Evolutionary conservation across 331 rosid species (phyloP), one percentile per base, ranked within the genome.

Genomic region (Stylosanthes scabra): DNA sequence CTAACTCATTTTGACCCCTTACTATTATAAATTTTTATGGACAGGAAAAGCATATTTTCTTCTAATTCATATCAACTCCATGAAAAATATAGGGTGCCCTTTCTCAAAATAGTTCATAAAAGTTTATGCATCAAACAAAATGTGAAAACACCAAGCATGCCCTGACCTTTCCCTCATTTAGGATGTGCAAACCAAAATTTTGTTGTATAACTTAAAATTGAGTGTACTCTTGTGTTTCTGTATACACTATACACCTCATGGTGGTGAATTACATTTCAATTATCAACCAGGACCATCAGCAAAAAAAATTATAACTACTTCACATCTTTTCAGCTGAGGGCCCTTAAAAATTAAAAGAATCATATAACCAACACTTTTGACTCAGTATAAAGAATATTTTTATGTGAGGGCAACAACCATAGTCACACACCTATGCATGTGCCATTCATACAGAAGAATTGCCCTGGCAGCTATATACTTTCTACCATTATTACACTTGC

Each of bases 281-380:
- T 8, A 75, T 65, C 25, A 13, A 71, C 56, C 31, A 81, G 84
- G 84, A 81, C 78, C 69, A 64, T 72, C 67, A 65, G 81, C 83
- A 70, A 85, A 50, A 86, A 34, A 49, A 79, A 71, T 46, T 66
- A 67, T 71, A 79, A 44, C 76, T 56, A 76, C 39, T 74, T 56
- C 59, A 28, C 66, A 60, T 71, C 56, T 29, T 73, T 63, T 78
- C 41, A 67, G 85, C 84, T 49, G 66, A 78, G 51, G 68, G 81
- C 45, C 81, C 83, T 69, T 73, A 60, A 82, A 86, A 86, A 89
- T 83, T 25, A 76, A 89, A 84, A 85, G 89, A 89, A 89, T 88
- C 72, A 58, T 83, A 75, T 76, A 60, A 59, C 29, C 28, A 54
- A 63, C 34, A 55, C 62, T 34, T 34, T 3, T 66, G 74, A 81